phyloP scores from a whole-genome alignment of 306 rosid genomes.

The Quercus cerris region DNA sequence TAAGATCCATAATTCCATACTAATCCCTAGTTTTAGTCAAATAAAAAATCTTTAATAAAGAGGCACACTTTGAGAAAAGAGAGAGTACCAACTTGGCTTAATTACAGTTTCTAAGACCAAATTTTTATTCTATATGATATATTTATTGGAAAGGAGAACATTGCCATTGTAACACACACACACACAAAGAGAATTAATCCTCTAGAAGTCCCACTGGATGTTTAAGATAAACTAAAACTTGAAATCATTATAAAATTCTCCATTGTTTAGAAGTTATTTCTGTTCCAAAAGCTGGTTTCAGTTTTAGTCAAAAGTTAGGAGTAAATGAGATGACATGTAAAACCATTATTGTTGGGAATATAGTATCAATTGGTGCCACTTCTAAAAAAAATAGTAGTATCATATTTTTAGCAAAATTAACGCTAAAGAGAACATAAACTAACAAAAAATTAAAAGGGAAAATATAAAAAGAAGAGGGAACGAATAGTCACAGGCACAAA shows the following conservation, averaged over 20 bases:
- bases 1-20: too few relatives aligned
- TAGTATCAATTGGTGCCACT: not conserved
- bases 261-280: not conserved
- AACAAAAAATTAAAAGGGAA: constrained; percentile 3
- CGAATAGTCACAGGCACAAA: not conserved
- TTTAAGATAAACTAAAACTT: not conserved
- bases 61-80: too few relatives aligned
- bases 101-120: too few relatives aligned
- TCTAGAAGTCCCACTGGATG: not conserved
- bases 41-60: too few relatives aligned
- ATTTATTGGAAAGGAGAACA: not conserved
- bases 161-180: not conserved
- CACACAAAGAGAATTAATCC: not conserved
- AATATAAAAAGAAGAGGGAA: not conserved
- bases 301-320: not conserved
- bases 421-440: not conserved
- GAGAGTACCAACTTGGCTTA: too few relatives aligned
- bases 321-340: not conserved
- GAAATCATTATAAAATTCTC: not conserved
- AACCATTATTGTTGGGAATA: not conserved
- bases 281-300: not conserved
- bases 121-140: too few relatives aligned
- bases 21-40: too few relatives aligned
- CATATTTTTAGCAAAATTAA: too few relatives aligned
- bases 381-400: not conserved